A percentile compares a stretch with the other conserved stretches of the same genome.
These are phyloP conservation scores for Vanilla planifolia DNA, from an alignment of 106 monocot species.

Conservation along the genomic window DNA sequence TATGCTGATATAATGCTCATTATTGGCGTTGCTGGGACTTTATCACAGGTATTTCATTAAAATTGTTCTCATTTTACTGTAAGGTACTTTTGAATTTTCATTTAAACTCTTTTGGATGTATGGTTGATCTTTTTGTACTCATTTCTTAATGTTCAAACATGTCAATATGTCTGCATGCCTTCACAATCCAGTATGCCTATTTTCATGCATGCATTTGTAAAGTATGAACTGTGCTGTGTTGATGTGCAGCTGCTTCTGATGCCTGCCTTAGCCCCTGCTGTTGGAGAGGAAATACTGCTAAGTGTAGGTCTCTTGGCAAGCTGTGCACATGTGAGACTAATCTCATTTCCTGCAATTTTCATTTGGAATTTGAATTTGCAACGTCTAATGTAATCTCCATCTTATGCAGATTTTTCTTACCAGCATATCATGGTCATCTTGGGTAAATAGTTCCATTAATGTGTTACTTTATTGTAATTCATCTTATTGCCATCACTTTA, in stretches of 20 bases:
- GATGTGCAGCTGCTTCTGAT: conserved; percentile 64
- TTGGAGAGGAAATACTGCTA: conserved; percentile 71
- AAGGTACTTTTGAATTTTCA: neutral
- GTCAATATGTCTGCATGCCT: neutral
- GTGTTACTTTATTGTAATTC: too few relatives aligned
- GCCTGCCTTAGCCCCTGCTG: conserved; percentile 43
- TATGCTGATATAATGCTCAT: conserved; percentile 91
- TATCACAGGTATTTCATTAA: conserved; percentile 65
- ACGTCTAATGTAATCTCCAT: conserved; percentile 7
- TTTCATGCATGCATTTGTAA: neutral
- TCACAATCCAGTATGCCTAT: neutral
- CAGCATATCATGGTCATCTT: conserved; percentile 80
- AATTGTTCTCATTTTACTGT: neutral
- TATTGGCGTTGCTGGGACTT: conserved; percentile 50
- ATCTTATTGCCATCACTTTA: too few relatives aligned
- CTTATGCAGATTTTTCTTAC: conserved; percentile 68
- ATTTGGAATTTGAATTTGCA: neutral
- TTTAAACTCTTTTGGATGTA: neutral
- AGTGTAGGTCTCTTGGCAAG: conserved; percentile 65
- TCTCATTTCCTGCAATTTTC: neutral
- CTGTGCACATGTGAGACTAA: conserved; percentile 53
- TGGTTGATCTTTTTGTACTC: neutral
- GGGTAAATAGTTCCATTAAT: too few relatives aligned
- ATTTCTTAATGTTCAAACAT: neutral
- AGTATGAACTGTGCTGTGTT: neutral